Evolutionary conservation across 1,284 basidiomycete genomes (phyloP).

Genomic region (Athelia psychrophila): DNA sequence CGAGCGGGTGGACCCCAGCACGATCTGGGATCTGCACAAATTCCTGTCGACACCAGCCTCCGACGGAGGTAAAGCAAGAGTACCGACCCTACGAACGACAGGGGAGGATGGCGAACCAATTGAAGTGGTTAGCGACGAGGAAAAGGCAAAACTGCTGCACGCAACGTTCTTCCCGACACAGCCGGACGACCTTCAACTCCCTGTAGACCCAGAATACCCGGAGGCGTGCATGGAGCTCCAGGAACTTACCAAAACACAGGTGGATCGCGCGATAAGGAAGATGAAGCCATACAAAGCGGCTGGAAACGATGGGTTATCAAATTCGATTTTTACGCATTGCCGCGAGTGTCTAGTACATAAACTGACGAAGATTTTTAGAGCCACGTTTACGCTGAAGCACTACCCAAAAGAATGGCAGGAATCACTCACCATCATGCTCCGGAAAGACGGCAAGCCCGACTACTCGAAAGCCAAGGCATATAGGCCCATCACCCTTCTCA

Average conservation of each 20-base stretch:
- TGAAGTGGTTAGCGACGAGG: conserved; percentile 30
- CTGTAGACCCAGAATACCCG: conserved; percentile 16
- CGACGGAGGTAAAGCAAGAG: conserved; percentile 20
- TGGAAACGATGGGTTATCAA: conserved; percentile 27
- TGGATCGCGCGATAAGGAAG: conserved; percentile 10
- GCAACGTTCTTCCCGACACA: conserved; percentile 27
- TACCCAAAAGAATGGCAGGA: conserved; percentile 15
- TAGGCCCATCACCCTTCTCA: conserved; percentile 25
- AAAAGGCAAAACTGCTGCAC: conserved; percentile 42
- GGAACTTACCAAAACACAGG: conserved; percentile 13
- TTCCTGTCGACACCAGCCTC: conserved; percentile 18
- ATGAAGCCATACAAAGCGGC: conserved; percentile 28
- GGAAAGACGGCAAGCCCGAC: conserved; percentile 25
- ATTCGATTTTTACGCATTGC: conserved; percentile 22
- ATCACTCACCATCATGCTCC: conserved; percentile 18
- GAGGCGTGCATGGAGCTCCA: conserved; percentile 7
- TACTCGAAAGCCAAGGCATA: conserved; percentile 26
- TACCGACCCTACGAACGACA: conserved; percentile 21
- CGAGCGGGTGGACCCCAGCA: conserved; percentile 11
- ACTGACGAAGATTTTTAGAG: conserved; percentile 21
- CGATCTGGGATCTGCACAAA: conserved; percentile 25
- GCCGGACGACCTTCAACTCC: conserved; percentile 2
- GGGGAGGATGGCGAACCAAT: conserved; percentile 3
- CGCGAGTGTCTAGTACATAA: conserved; percentile 13
- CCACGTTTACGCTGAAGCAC: conserved; percentile 13